phyloP scores from a whole-genome alignment of 768 basidiomycete species.

The Boletellus ananiceps region DNA sequence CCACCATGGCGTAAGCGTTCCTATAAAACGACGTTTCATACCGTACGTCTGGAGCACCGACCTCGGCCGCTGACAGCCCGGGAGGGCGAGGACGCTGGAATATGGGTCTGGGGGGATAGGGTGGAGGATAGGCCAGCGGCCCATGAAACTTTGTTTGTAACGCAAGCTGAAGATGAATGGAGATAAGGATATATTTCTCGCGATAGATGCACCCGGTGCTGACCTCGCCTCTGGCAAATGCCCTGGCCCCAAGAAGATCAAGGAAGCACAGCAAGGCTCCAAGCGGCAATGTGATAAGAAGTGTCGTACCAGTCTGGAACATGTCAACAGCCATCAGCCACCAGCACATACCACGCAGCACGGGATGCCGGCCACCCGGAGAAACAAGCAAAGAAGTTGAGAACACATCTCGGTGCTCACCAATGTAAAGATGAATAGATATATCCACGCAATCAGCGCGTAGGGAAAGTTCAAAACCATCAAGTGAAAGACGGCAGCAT shows the following conservation, averaged over 20 bases:
- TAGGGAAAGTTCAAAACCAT: constrained; percentile 74
- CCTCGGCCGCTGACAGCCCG: constrained; percentile 47
- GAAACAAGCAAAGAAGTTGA: background rate
- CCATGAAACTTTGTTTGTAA: constrained; percentile 69
- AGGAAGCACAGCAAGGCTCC: constrained; percentile 77
- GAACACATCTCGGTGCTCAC: constrained; percentile 39
- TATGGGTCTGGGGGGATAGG: constrained; percentile 67
- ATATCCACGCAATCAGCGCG: constrained; percentile 73
- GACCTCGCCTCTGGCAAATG: constrained; percentile 69
- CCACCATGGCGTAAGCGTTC: constrained; percentile 76
- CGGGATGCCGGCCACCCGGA: background rate
- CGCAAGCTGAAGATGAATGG: constrained; percentile 41
- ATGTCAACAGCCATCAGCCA: constrained; percentile 11
- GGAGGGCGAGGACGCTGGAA: constrained; percentile 61
- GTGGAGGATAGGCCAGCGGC: constrained; percentile 57
- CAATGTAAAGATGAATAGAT: constrained; percentile 74
- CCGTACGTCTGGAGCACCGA: constrained; percentile 35
- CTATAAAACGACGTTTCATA: constrained; percentile 73
- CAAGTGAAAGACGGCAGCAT: constrained; percentile 63
- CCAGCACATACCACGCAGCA: constrained; percentile 9
- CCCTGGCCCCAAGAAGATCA: constrained; percentile 67
- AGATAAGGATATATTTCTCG: constrained; percentile 7
- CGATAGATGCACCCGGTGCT: constrained; percentile 9
- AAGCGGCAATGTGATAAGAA: constrained; percentile 73
- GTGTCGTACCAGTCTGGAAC: constrained; percentile 66